A percentile compares a stretch with the other conserved stretches of the same genome.
phyloP scores from a whole-genome alignment of 768 basidiomycete species.

The Rickenella mellea region DNA sequence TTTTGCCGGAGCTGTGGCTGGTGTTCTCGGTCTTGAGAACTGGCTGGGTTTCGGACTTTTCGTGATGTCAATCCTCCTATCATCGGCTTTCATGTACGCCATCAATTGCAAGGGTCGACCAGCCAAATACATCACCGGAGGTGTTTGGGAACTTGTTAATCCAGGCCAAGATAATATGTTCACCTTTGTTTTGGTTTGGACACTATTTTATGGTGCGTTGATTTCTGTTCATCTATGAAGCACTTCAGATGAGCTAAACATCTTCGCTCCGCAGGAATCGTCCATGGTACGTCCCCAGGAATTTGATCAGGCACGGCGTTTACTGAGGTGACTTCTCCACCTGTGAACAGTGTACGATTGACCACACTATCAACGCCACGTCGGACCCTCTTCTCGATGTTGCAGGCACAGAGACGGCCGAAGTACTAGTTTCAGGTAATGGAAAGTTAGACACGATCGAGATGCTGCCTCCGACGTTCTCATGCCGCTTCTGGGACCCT shows the following conservation, averaged over 20 bases:
- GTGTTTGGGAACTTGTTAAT: conserved; percentile 59
- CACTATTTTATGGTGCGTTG: conserved; percentile 77
- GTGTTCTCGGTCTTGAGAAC: conserved; percentile 84
- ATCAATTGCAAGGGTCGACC: conserved; percentile 68
- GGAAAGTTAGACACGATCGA: too few species aligned
- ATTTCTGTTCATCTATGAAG: background rate
- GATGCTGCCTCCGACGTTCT: too few species aligned
- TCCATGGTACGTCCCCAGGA: conserved; percentile 40
- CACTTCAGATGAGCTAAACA: conserved; percentile 1
- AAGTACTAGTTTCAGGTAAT: too few species aligned
- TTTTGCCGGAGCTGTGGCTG: conserved; percentile 81
- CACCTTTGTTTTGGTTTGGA: conserved; percentile 91
- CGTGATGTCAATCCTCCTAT: conserved; percentile 53
- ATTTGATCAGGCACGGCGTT: too few species aligned
- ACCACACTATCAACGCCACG: too few species aligned
- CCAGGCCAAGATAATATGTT: conserved; percentile 88
- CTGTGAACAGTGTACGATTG: too few species aligned
- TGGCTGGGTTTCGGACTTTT: conserved; percentile 77
- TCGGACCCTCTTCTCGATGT: too few species aligned
- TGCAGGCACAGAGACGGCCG: too few species aligned
- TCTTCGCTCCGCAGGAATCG: conserved; percentile 24
- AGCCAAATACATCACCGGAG: conserved; percentile 51
- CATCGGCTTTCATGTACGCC: conserved; percentile 51
- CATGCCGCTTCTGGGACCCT: too few species aligned
- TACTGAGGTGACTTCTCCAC: too few species aligned